Base-by-base conservation (phyloP, 257 asterid genomes). In the Fraxinus quadrangulata region DNA sequence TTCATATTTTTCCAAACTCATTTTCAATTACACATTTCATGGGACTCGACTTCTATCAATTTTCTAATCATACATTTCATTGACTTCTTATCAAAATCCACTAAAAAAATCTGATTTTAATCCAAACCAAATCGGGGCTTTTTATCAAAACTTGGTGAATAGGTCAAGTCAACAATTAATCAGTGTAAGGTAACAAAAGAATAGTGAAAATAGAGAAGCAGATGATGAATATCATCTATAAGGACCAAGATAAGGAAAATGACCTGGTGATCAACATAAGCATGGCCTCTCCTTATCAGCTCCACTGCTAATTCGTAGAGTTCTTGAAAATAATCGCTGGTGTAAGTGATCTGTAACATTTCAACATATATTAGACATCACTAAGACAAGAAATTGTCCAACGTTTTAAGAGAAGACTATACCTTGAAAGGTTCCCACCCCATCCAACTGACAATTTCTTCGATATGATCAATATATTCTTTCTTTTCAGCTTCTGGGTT, bases 351-450 rank as follows among this genome's bases (percentile, higher is more conserved):
- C 97, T 96, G 88, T 67, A 76, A 74, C 36, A 78, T 74, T 36
- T 26, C 51, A 59, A 67, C 73, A 45, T 23, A 40, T 17, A 73
- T 84, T 75, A 86, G 80, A 71, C 40, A 54, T 23, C 61, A 51
- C 36, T 37, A 56, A 51, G 59, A 80, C 49, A 67, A 10, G 37
- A 74, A 23, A 47, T 14, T 10, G 47, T 40, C n/a, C 65, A 14
- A 71, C n/a, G 34, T 37, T 67, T 70, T 73, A 67, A 66, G 54
- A 65, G 24, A 39, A 77, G 47, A 71, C 40, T 61, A 45, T 82
- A 95, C 99, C 98, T 93, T 91, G 78, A 88, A 91, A 72, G 99
- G 97, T 83, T 91, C 87, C 99, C 99, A 95, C 76, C 99, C 99
- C 97, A 93, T 93, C 99, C 99, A 93, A 54, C 92, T 78, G 49